Conservation (phyloP, 2,329 filamentous ascomycete species). For the Botrytis sinoallii region DNA sequence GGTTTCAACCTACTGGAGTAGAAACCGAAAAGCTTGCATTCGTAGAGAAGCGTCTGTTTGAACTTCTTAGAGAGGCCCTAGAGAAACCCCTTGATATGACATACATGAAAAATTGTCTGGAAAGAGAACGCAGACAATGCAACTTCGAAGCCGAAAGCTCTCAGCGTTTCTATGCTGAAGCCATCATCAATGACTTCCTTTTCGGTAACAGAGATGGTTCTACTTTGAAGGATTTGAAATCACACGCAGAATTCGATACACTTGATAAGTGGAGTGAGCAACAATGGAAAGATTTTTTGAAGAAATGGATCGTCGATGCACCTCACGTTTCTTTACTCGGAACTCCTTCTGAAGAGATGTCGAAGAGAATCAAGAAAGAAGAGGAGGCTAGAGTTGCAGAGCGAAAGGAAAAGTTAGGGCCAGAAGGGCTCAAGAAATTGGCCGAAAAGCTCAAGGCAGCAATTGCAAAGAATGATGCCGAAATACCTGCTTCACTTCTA, state of each 20-base stretch:
- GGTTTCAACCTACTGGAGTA: conserved; percentile 82
- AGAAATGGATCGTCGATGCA: conserved; percentile 80
- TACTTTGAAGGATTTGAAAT: conserved; percentile 60
- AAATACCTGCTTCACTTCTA: conserved; percentile 79
- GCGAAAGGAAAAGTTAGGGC: conserved; percentile 74
- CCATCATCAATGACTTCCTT: conserved; percentile 87
- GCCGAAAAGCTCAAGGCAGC: conserved; percentile 75
- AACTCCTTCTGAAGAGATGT: conserved; percentile 75
- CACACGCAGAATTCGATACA: conserved; percentile 59
- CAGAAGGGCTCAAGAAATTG: conserved; percentile 75
- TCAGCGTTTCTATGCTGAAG: conserved; percentile 75
- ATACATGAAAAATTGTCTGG: conserved; percentile 85
- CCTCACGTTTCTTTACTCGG: conserved; percentile 85
- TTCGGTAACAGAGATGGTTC: conserved; percentile 85
- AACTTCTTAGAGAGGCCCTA: conserved; percentile 77
- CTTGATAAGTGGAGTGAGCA: conserved; percentile 77
- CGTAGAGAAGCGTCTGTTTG: conserved; percentile 82
- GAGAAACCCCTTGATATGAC: conserved; percentile 80
- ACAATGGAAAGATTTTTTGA: conserved; percentile 80
- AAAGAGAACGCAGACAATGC: conserved; percentile 74
- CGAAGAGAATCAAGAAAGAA: conserved; percentile 75
- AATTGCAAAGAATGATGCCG: conserved; percentile 82
- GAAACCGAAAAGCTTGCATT: conserved; percentile 79
- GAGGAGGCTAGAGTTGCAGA: conserved; percentile 76
- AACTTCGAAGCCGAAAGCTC: conserved; percentile 82